Base-by-base conservation (phyloP, 495 filamentous ascomycete genomes). In the Penicillium arizonense region DNA sequence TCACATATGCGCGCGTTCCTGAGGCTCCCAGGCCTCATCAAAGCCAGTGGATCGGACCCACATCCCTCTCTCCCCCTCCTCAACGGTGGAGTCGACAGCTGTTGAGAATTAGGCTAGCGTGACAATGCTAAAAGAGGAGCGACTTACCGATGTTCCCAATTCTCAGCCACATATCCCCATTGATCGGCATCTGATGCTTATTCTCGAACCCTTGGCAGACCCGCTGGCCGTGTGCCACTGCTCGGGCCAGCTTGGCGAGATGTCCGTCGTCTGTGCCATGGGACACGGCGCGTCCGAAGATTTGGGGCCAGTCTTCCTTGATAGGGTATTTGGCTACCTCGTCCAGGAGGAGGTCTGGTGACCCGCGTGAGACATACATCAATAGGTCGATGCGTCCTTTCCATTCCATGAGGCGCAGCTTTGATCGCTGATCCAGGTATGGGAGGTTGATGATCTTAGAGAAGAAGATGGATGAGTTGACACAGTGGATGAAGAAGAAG, bases 401-500 rank as follows among this genome's bases (percentile, higher is more conserved):
- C 86, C 84, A 90, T 62, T 90, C 86, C 2, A 91, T 73, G 5
- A 91, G 68, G 24, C 89, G 82, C 18, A 75, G 71, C 54, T 89
- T 89, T 47, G 71, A 70, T n/a, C 62, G 67, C 1, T 61, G 46
- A 13, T 57, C 45, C 20, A 68, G 30, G 48, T 37, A 69, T 8
- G 67, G 53, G 6, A 71, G 65, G 2, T 64, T 36, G 30, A 82
- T 60, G 57, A 88, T 78, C 9, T 71, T 64, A 8, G 78, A 71
- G 64, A 83, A 81, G 74, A 89, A 88, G 28, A 88, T 82, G 9
- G 79, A 79, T 32, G 65, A 69, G 59, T 85, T 89, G 54, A 86
- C 58, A 62, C 71, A 76, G 63, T 89, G 87, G 71, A 96, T 87
- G 63, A 83, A 79, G 72, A 87, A 94, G 66, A 97, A 97, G 56